A percentile compares a stretch with the other conserved stretches of the same genome.
Conservation (phyloP, 2,329 filamentous ascomycete genomes). For the Penicillium brasilianum region DNA sequence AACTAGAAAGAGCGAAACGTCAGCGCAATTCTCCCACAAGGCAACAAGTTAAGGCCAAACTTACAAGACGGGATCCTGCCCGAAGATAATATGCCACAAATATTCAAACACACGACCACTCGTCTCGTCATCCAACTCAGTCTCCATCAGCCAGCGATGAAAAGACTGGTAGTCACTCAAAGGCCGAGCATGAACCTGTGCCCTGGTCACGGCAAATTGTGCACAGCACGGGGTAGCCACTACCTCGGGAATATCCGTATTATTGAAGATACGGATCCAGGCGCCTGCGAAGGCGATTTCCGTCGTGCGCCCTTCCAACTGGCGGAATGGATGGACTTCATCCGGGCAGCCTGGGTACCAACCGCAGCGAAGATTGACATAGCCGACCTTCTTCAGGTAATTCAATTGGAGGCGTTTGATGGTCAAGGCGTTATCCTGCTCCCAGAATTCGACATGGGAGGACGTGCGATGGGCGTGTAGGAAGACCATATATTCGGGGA, state of each 20-base stretch:
- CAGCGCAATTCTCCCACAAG: conserved; percentile 6
- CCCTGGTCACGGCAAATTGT: conserved; percentile 66
- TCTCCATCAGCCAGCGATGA: conserved; percentile 63
- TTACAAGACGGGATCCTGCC: conserved; percentile 47
- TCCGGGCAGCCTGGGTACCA: conserved; percentile 42
- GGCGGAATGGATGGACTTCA: conserved; percentile 37
- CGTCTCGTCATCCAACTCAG: conserved; percentile 58
- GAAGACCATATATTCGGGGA: conserved; percentile 61
- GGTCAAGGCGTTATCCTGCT: conserved; percentile 58
- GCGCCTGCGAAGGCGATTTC: conserved; percentile 38
- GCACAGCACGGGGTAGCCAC: conserved; percentile 65
- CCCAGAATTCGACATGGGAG: conserved; percentile 58
- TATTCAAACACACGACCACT: conserved; percentile 68
- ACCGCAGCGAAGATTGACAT: conserved; percentile 63
- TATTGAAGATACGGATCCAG: conserved; percentile 38
- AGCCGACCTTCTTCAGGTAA: conserved; percentile 58
- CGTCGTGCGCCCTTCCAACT: conserved; percentile 23
- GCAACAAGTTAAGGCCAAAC: conserved; percentile 17
- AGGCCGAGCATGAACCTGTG: conserved; percentile 56
- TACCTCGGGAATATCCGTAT: conserved; percentile 51
- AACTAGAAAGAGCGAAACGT: conserved; percentile 24
- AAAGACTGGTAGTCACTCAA: conserved; percentile 59
- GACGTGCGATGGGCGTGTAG: conserved; percentile 59
- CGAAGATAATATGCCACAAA: conserved; percentile 65
- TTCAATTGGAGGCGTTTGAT: conserved; percentile 55